Evolutionary conservation across 345 rosid genomes (phyloP).

Genomic region (Gossypium raimondii): DNA sequence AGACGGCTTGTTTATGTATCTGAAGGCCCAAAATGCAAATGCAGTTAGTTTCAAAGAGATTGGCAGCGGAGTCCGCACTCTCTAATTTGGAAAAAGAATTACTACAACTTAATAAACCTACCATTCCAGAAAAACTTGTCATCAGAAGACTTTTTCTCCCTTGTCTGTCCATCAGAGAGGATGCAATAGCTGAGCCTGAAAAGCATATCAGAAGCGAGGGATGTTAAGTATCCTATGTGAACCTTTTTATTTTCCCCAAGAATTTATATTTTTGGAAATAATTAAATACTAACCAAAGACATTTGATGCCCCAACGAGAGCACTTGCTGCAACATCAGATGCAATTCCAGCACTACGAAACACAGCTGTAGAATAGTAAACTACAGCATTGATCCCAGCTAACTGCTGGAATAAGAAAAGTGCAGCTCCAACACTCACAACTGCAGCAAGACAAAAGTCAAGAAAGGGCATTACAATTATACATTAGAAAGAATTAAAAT

Average conservation of each 20-base stretch:
- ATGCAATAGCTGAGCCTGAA: slow-evolving; percentile 90
- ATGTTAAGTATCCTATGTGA: background rate
- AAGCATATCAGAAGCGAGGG: slow-evolving; percentile 13
- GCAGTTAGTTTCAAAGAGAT: background rate
- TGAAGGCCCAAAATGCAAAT: slow-evolving; percentile 17
- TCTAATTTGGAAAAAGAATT: background rate
- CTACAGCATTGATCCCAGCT: slow-evolving; percentile 98
- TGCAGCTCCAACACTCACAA: slow-evolving; percentile 96
- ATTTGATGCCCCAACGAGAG: slow-evolving; percentile 96
- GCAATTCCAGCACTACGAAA: slow-evolving; percentile 85
- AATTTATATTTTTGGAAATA: background rate
- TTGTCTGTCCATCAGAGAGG: slow-evolving; percentile 94
- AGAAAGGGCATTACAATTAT: background rate
- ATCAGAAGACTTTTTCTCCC: slow-evolving; percentile 93
- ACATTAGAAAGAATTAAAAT: background rate
- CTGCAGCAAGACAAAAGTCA: slow-evolving; percentile 41
- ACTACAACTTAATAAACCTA: slow-evolving; percentile 20
- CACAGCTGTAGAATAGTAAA: slow-evolving; percentile 94
- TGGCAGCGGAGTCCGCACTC: background rate
- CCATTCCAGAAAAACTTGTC: slow-evolving; percentile 94
- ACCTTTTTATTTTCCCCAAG: background rate
- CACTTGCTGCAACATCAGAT: slow-evolving; percentile 99
- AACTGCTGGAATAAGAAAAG: slow-evolving; percentile 96
- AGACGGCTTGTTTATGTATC: background rate
- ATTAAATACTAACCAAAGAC: slow-evolving; percentile 64